Conservation (phyloP, 305 asterid genomes). For the Solanum hybrid region DNA sequence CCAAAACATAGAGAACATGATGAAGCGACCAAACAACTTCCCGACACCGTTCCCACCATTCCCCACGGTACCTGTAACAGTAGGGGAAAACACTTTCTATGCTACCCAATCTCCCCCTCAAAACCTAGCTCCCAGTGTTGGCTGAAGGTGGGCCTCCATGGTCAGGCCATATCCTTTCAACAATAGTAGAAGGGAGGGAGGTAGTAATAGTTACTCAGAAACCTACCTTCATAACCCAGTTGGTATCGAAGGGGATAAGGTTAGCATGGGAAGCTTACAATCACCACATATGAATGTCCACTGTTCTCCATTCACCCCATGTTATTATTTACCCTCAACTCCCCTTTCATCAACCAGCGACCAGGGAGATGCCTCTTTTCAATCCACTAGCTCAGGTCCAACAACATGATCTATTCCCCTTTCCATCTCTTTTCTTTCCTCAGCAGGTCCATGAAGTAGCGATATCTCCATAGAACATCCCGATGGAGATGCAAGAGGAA, state of each 20-base stretch:
- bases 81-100: neutral
- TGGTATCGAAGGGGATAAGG: neutral
- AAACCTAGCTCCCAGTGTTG: neutral
- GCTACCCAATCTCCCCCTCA: neutral
- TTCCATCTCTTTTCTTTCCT: no score
- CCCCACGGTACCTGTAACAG: neutral
- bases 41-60: neutral
- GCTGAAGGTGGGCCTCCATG: neutral
- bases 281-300: neutral
- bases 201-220: neutral
- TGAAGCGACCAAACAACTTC: neutral
- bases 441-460: no score
- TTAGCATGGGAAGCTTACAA: neutral
- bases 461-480: no score
- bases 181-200: neutral
- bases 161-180: neutral
- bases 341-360: neutral
- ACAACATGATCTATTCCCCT: neutral
- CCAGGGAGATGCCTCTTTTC: neutral
- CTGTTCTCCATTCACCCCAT: neutral
- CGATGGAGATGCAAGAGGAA: neutral
- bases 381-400: neutral
- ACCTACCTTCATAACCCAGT: neutral
- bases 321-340: neutral
- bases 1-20: neutral